Evolutionary conservation across 164 flowering plant species (phyloP).

Genomic region (Stephania japonica): DNA sequence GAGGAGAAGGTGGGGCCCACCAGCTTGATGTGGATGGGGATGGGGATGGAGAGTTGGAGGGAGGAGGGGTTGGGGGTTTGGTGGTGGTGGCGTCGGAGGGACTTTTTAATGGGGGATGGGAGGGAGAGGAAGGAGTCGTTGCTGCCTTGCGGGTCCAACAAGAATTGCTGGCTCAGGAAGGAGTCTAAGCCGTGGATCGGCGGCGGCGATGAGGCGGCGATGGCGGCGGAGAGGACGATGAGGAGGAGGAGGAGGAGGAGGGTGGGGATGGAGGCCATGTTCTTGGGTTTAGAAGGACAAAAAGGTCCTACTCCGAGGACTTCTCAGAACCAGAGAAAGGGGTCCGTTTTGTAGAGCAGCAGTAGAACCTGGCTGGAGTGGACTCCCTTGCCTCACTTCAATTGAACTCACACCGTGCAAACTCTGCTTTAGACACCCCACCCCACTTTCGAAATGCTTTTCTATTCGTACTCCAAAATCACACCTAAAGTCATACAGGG

Average conservation of each 20-base stretch:
- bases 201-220: constrained; percentile 21
- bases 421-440: too few relatives aligned
- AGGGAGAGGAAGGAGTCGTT: constrained; percentile 47
- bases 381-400: too few relatives aligned
- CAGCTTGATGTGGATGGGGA: constrained; percentile 36
- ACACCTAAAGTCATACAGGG: too few relatives aligned
- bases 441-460: too few relatives aligned
- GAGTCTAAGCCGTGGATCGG: constrained; percentile 69
- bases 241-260: constrained; percentile 17
- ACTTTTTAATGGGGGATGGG: constrained; percentile 32
- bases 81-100: constrained; percentile 21
- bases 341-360: too few relatives aligned
- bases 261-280: not conserved
- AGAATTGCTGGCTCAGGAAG: constrained; percentile 56
- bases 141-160: constrained; percentile 54
- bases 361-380: too few relatives aligned
- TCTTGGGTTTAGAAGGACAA: too few relatives aligned
- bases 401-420: too few relatives aligned
- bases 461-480: too few relatives aligned
- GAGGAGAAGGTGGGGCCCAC: constrained; percentile 34
- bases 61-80: constrained; percentile 24
- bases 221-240: constrained; percentile 25
- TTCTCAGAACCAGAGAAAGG: too few relatives aligned
- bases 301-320: too few relatives aligned
- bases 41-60: constrained; percentile 29